These are phyloP conservation scores for Aspergillus panamensis DNA, from an alignment of 495 filamentous ascomycete species.

Conservation along the genomic window DNA sequence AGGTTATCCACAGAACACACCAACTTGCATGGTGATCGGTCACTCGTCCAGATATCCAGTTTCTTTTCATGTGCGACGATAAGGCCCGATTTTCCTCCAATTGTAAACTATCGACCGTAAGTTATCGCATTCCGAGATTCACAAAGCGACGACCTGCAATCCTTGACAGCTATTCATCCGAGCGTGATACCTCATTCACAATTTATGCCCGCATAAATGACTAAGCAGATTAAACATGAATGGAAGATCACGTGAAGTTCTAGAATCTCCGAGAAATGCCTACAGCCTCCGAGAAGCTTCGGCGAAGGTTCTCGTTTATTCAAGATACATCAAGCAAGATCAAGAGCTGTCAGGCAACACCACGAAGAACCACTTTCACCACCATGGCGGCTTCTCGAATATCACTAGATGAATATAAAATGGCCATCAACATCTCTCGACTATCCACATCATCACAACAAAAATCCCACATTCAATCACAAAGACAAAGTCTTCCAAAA, in stretches of 20 bases:
- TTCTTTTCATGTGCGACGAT: too few relatives aligned
- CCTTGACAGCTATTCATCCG: too few relatives aligned
- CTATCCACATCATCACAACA: conserved; percentile 12
- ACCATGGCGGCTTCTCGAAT: conserved; percentile 14
- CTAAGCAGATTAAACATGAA: too few relatives aligned
- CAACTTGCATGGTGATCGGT: too few relatives aligned
- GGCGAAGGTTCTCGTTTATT: not conserved
- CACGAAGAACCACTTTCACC: not conserved
- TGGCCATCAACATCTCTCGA: not conserved
- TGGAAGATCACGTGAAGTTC: conserved; percentile 21
- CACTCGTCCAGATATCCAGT: too few relatives aligned
- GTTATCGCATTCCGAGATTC: too few relatives aligned
- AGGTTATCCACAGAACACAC: too few relatives aligned
- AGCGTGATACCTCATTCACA: too few relatives aligned
- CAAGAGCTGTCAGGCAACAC: not conserved
- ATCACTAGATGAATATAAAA: conserved; percentile 16
- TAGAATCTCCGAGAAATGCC: conserved; percentile 33
- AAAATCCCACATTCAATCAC: conserved; percentile 10
- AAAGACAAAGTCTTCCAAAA: not conserved
- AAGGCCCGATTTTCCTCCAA: too few relatives aligned
- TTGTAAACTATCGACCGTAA: too few relatives aligned
- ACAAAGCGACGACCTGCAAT: too few relatives aligned
- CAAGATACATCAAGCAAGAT: conserved; percentile 15
- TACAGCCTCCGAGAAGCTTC: conserved; percentile 13
- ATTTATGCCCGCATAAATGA: too few relatives aligned